Percentiles rank a stretch among this genome's conserved stretches.
phyloP scores from a whole-genome alignment of 1,139 yeast species.

The Blastobotrys malaysiensis region DNA sequence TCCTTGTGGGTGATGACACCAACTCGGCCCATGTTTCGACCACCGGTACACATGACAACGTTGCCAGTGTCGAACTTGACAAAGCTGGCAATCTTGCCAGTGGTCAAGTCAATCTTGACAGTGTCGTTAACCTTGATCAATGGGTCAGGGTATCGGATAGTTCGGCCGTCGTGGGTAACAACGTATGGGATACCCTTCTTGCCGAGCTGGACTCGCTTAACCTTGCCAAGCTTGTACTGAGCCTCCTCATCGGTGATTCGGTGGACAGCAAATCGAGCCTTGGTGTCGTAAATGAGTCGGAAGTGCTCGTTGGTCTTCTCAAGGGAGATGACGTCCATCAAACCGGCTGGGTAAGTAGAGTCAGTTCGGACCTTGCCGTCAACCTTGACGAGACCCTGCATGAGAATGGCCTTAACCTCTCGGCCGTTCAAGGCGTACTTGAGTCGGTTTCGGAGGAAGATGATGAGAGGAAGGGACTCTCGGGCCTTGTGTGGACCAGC shows the following conservation, averaged over 20 bases:
- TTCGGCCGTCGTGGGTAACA: conserved; percentile 99
- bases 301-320: conserved; percentile 99
- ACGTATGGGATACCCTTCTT: conserved; percentile 97
- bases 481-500: conserved; percentile 99
- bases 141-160: conserved; percentile 99
- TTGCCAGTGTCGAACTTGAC: conserved; percentile 95
- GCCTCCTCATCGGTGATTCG: conserved; percentile 99
- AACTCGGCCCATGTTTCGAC: conserved; percentile 99
- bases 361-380: conserved; percentile 99
- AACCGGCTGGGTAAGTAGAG: conserved; percentile 97
- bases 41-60: conserved; percentile 97
- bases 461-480: conserved; percentile 97
- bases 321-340: conserved; percentile 96
- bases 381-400: conserved; percentile 99
- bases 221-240: conserved; percentile 95
- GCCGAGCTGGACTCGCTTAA: conserved; percentile 95
- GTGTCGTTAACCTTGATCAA: conserved; percentile 93
- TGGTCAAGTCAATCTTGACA: conserved; percentile 90
- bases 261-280: conserved; percentile 99
- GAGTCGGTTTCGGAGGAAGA: conserved; percentile 98
- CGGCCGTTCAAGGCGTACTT: conserved; percentile 99
- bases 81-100: conserved; percentile 90
- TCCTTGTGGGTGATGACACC: conserved; percentile 98
- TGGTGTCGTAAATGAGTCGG: conserved; percentile 96
- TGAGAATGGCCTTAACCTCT: conserved; percentile 97